Evolutionary conservation across 805 yeast genomes (phyloP).

Genomic region (Yamadazyma scolyti): DNA sequence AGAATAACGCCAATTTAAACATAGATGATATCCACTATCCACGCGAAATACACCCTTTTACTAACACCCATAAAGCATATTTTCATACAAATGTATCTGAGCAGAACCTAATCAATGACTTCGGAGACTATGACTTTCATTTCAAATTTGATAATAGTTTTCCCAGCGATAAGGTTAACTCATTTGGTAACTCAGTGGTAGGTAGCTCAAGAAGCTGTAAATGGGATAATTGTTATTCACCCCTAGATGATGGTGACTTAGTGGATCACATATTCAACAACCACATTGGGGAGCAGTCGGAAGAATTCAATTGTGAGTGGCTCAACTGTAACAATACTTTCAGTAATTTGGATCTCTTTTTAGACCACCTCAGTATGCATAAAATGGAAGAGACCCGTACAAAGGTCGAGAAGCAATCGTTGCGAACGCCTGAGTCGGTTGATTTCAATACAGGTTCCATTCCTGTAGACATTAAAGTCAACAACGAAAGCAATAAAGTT

Average conservation of each 20-base stretch:
- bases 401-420: no score
- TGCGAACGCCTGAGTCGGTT: no score
- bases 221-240: conserved; percentile 63
- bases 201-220: conserved; percentile 45
- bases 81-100: conserved; percentile 43
- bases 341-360: conserved; percentile 47
- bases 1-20: conserved; percentile 9
- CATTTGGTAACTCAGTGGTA: no score
- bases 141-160: conserved; percentile 27
- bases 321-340: conserved; percentile 60
- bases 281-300: conserved; percentile 42
- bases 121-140: conserved; percentile 35
- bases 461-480: no score
- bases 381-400: conserved; percentile 12
- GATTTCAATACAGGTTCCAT: no score
- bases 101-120: conserved; percentile 7
- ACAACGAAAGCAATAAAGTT: no score
- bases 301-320: conserved; percentile 68
- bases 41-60: conserved; percentile 29
- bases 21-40: conserved; percentile 35
- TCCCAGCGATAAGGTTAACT: not conserved
- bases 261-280: conserved; percentile 38
- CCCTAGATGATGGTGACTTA: conserved; percentile 29
- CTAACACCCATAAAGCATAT: conserved; percentile 37
- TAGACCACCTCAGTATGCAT: conserved; percentile 49